A percentile compares a stretch with the other conserved stretches of the same genome.
Evolutionary conservation across 2,329 filamentous ascomycete genomes (phyloP).

Genomic region (Sclerotinia spermophila): DNA sequence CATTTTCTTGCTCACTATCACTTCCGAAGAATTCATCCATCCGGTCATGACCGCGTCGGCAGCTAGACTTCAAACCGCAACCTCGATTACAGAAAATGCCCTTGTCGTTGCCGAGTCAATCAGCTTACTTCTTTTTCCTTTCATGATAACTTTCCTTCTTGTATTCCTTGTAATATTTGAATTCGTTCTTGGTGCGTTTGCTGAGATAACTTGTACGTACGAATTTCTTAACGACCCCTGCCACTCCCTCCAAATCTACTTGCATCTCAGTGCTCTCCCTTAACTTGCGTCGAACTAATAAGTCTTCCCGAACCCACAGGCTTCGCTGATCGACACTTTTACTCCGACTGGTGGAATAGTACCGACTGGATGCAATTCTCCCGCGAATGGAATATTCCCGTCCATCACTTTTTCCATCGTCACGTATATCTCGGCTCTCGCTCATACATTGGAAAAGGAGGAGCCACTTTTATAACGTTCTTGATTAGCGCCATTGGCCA

Average conservation of each 20-base stretch:
- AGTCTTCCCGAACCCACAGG: conserved; percentile 21
- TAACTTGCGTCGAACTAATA: conserved; percentile 1
- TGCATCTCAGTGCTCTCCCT: not conserved
- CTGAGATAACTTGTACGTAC: conserved; percentile 71
- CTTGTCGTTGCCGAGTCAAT: conserved; percentile 87
- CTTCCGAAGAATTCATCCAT: conserved; percentile 91
- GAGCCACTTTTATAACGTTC: conserved; percentile 88
- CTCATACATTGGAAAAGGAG: conserved; percentile 67
- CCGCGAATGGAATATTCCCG: conserved; percentile 95
- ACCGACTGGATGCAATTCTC: conserved; percentile 95
- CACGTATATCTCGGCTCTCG: conserved; percentile 88
- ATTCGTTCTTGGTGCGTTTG: conserved; percentile 90
- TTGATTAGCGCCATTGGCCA: conserved; percentile 85
- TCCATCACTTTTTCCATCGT: conserved; percentile 89
- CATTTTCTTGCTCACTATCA: conserved; percentile 89
- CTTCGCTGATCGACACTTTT: conserved; percentile 94
- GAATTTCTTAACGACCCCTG: not conserved
- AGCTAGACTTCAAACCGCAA: conserved; percentile 45
- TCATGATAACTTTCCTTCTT: conserved; percentile 92
- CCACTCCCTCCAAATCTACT: not conserved
- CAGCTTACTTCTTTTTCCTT: conserved; percentile 88
- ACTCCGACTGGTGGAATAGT: conserved; percentile 72
- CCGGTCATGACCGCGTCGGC: conserved; percentile 77
- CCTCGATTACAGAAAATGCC: conserved; percentile 56
- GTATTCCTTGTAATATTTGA: conserved; percentile 99